phyloP scores from a whole-genome alignment of 2,329 filamentous ascomycete species.

The Calonectria montana region DNA sequence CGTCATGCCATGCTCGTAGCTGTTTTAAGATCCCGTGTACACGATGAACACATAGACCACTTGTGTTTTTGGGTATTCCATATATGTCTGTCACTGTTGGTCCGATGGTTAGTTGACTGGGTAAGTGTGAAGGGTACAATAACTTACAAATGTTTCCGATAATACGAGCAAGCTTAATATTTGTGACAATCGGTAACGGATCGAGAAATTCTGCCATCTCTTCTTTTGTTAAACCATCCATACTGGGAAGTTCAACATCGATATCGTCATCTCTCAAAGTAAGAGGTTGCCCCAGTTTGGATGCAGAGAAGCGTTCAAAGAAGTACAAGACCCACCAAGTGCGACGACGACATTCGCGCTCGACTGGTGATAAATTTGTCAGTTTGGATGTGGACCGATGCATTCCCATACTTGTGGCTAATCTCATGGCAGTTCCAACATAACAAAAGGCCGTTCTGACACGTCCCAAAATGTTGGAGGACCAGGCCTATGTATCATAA shows the following conservation, averaged over 20 bases:
- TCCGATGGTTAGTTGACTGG: background rate
- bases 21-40: slow-evolving; percentile 44
- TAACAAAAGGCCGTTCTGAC: slow-evolving; percentile 47
- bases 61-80: slow-evolving; percentile 43
- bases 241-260: slow-evolving; percentile 47
- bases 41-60: slow-evolving; percentile 43
- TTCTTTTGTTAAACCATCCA: slow-evolving; percentile 42
- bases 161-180: slow-evolving; percentile 45
- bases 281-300: slow-evolving; percentile 48
- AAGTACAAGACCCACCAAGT: slow-evolving; percentile 51
- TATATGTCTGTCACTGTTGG: slow-evolving; percentile 42
- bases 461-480: slow-evolving; percentile 49
- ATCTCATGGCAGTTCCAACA: slow-evolving; percentile 50
- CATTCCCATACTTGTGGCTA: slow-evolving; percentile 55
- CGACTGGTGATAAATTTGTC: slow-evolving; percentile 34
- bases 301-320: slow-evolving; percentile 47
- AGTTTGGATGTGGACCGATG: slow-evolving; percentile 48
- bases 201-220: slow-evolving; percentile 45
- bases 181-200: slow-evolving; percentile 41
- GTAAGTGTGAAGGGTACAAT: accelerated
- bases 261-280: slow-evolving; percentile 47
- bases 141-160: slow-evolving; percentile 43
- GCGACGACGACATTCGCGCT: slow-evolving; percentile 40
- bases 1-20: slow-evolving; percentile 44
- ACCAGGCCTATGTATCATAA: slow-evolving; percentile 34